Percentiles rank a stretch among this genome's conserved stretches.
phyloP scores from a whole-genome alignment of 805 yeast species.

The Ogataea paraovalis region DNA sequence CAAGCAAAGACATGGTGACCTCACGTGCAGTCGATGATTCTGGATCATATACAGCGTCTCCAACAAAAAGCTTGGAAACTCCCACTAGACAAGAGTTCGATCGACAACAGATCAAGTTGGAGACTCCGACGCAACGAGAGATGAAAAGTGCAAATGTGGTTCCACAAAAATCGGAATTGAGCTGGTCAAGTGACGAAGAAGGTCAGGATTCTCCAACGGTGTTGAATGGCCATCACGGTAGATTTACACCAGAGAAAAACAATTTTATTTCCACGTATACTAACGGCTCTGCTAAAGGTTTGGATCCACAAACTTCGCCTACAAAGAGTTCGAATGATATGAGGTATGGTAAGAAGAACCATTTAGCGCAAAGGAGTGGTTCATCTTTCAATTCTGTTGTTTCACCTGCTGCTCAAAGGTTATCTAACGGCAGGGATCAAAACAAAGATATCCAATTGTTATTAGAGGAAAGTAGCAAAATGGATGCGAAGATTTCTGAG shows the following conservation, averaged over 20 bases:
- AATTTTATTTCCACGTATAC: neutral
- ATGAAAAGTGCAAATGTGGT: constrained; percentile 63
- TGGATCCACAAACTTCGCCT: neutral
- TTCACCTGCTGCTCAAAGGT: constrained; percentile 4
- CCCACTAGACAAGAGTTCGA: constrained; percentile 14
- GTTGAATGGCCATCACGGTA: constrained; percentile 6
- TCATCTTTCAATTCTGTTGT: neutral
- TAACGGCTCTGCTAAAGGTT: neutral
- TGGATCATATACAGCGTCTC: neutral
- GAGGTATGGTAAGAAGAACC: neutral
- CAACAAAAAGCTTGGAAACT: constrained; percentile 8
- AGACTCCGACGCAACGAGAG: constrained; percentile 31
- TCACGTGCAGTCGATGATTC: constrained; percentile 11
- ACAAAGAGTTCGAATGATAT: neutral
- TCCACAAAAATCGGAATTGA: constrained; percentile 80
- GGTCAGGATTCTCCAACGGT: constrained; percentile 36
- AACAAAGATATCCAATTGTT: constrained; percentile 44
- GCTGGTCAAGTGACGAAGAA: constrained; percentile 88
- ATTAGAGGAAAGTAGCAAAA: constrained; percentile 43
- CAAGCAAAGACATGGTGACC: constrained; percentile 12
- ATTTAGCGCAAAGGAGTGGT: constrained; percentile 1
- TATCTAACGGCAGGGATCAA: constrained; percentile 16
- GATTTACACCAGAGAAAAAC: neutral
- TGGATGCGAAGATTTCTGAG: constrained; percentile 42
- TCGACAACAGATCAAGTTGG: constrained; percentile 5